These are phyloP conservation scores for Acacia confusa DNA, from an alignment of 306 rosid genomes.

Conservation along the genomic window DNA sequence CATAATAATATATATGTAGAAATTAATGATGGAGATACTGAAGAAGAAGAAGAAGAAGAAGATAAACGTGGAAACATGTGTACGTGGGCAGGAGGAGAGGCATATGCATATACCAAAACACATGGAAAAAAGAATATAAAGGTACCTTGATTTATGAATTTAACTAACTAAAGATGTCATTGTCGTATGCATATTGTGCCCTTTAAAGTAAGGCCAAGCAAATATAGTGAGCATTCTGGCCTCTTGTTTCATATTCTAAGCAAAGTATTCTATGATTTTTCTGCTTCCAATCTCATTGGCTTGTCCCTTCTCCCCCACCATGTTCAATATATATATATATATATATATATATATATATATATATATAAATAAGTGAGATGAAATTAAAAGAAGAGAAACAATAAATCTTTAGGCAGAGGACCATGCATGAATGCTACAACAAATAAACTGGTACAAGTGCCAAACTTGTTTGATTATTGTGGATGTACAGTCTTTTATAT, in stretches of 20 bases:
- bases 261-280: not conserved
- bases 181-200: conserved; percentile 7
- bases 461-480: no score
- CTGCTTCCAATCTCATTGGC: conserved; percentile 32
- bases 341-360: no score
- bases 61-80: conserved; percentile 36
- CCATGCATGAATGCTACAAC: no score
- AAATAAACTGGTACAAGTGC: no score
- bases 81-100: not conserved
- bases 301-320: conserved; percentile 41
- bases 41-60: not conserved
- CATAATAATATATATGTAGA: not conserved
- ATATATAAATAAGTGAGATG: no score
- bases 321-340: no score
- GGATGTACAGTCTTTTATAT: no score
- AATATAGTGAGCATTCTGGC: not conserved
- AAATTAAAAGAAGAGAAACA: no score
- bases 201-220: not conserved
- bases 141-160: conserved; percentile 22
- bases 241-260: conserved; percentile 10
- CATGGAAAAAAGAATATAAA: conserved; percentile 34
- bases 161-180: conserved; percentile 17
- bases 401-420: no score
- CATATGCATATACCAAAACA: conserved; percentile 41
- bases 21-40: not conserved